Conservation (phyloP, 164 flowering plant genomes). For the Chimonanthus praecox region DNA sequence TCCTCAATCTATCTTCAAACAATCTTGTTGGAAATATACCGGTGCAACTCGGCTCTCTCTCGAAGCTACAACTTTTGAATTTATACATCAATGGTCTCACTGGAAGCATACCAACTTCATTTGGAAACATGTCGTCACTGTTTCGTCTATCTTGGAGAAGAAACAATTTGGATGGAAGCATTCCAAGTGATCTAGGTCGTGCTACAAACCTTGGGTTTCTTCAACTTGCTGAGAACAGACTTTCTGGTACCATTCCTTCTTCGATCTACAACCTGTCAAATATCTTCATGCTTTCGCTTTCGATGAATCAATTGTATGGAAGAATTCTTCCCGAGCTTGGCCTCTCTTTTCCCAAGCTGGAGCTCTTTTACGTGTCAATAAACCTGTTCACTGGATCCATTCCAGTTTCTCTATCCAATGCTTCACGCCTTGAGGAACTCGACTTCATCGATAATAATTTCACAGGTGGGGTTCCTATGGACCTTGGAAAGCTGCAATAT, state of each 20-base stretch:
- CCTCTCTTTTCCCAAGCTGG: conserved; percentile 21
- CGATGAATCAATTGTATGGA: conserved; percentile 17
- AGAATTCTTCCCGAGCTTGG: conserved; percentile 19
- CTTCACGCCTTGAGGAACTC: neutral
- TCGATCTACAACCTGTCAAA: conserved; percentile 23
- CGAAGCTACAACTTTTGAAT: neutral
- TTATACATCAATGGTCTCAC: neutral
- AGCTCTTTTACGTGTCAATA: fast-evolving
- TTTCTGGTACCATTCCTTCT: conserved; percentile 26
- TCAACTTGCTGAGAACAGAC: neutral
- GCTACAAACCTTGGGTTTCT: conserved; percentile 1
- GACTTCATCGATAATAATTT: neutral
- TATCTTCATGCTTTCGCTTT: neutral
- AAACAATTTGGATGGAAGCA: conserved; percentile 4
- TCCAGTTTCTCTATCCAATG: conserved; percentile 9
- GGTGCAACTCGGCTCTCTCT: neutral
- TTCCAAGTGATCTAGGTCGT: conserved; percentile 17
- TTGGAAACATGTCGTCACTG: conserved; percentile 12
- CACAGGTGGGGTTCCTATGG: conserved; percentile 2
- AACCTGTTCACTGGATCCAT: conserved; percentile 5
- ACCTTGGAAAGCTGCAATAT: neutral
- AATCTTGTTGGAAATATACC: neutral
- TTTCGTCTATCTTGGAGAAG: fast-evolving
- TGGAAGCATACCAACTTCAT: conserved; percentile 7
- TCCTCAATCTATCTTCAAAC: conserved; percentile 18